A percentile compares a stretch with the other conserved stretches of the same genome.
These are phyloP conservation scores for Aspergillus carlsbadensis DNA, from an alignment of 495 filamentous ascomycete species.

Conservation along the genomic window DNA sequence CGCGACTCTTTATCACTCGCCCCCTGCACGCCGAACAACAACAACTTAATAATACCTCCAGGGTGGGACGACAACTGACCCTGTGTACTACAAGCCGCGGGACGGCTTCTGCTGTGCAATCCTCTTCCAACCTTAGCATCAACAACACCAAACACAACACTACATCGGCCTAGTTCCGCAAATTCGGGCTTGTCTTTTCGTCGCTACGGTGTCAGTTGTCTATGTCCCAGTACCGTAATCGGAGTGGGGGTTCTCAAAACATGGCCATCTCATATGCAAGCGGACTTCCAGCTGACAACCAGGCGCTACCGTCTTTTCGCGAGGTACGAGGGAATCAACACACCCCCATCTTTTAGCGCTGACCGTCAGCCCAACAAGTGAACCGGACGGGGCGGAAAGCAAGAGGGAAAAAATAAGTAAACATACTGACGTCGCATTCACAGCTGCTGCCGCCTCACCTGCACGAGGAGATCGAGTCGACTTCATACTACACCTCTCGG, in stretches of 20 bases:
- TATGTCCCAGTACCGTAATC: conserved; percentile 42
- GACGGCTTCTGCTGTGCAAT: conserved; percentile 21
- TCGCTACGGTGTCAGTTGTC: conserved; percentile 19
- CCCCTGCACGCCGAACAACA: neutral
- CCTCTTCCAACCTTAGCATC: neutral
- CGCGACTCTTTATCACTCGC: neutral
- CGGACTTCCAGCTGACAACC: conserved; percentile 34
- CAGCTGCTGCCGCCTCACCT: conserved; percentile 48
- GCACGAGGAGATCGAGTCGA: conserved; percentile 49
- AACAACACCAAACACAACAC: neutral
- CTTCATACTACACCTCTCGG: conserved; percentile 36
- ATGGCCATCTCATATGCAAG: conserved; percentile 48
- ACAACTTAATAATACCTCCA: neutral
- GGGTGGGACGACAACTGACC: conserved; percentile 3
- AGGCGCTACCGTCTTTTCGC: conserved; percentile 46
- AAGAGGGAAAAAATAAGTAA: neutral
- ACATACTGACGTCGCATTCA: conserved; percentile 10
- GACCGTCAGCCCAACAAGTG: neutral
- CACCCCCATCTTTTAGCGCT: neutral
- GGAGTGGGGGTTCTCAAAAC: conserved; percentile 37
- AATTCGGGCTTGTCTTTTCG: neutral
- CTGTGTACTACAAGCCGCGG: conserved; percentile 19
- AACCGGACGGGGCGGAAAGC: neutral
- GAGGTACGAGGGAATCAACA: conserved; percentile 36
- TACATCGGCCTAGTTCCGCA: conserved; percentile 1